Conservation (phyloP, 257 asterid genomes). For the Jacaranda copaia region DNA sequence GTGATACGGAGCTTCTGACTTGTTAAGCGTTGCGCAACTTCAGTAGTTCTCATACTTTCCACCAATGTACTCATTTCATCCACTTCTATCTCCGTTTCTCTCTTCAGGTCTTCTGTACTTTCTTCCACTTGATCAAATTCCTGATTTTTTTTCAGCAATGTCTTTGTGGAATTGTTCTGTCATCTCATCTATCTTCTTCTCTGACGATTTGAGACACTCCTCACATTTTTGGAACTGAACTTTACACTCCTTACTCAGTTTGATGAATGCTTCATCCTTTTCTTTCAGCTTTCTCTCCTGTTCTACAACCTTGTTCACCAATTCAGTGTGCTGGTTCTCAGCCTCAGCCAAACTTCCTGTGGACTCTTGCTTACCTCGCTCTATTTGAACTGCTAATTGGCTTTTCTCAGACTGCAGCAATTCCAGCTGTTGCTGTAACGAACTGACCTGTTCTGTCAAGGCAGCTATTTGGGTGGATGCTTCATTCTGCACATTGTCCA, state of each 20-base stretch:
- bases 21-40: constrained; percentile 80
- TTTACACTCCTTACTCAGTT: constrained; percentile 55
- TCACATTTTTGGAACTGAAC: constrained; percentile 46
- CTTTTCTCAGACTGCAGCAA: constrained; percentile 57
- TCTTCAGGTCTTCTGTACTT: constrained; percentile 61
- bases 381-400: constrained; percentile 52
- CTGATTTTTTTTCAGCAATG: constrained; percentile 48
- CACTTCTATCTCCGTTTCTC: constrained; percentile 77
- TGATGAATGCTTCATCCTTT: constrained; percentile 54
- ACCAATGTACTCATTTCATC: constrained; percentile 65
- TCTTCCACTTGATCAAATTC: constrained; percentile 61
- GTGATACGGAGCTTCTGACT: constrained; percentile 81
- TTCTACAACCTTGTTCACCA: constrained; percentile 52
- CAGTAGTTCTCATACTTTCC: constrained; percentile 66
- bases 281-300: constrained; percentile 58
- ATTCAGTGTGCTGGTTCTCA: constrained; percentile 53
- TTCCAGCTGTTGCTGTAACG: constrained; percentile 54
- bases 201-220: constrained; percentile 54
- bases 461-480: constrained; percentile 47
- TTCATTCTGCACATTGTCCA: constrained; percentile 52
- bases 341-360: constrained; percentile 48
- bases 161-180: constrained; percentile 54
- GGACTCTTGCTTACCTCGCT: constrained; percentile 57
- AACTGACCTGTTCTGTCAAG: constrained; percentile 48
- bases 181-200: constrained; percentile 53